Base-by-base conservation (phyloP, 257 asterid species). In the Solanum acaule region DNA sequence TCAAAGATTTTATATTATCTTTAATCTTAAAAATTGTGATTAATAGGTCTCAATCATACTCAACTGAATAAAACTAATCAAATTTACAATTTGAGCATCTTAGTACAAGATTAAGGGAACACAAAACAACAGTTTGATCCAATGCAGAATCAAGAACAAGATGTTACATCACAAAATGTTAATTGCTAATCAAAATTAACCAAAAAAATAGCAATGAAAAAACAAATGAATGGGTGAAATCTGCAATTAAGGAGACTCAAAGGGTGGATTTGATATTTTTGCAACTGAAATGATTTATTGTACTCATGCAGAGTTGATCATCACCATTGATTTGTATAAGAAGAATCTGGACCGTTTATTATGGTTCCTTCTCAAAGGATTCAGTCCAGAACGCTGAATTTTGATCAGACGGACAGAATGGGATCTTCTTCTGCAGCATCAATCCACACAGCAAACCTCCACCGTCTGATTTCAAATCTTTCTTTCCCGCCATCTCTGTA, bases 371-470 rank as follows among this genome's bases (percentile, higher is more conserved):
- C 25, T 92, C 92, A 3, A 81, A 87, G 16, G 95, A 87, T 59
- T 93, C 92, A 5, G 84, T 91, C 95, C 96, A 93, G 78, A 86
- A 83, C 79, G 89, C 89, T 31, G 92, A 92, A 92, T 94, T 93
- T 90, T 89, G 95, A 91, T 90, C 93, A 6, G 95, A 93, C 93
- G 95, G 93, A 88, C 94, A 92, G 61, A 91, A 90, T 20, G 93
- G 94, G 6, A 92, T 89, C 94, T 89, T 94, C 91, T 91, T 93
- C 91, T 94, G 95, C 87, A 89, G 86, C 92, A 92, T 29, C 89
- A 95, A 88, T 10, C 99, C 98, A 75, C 98, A 96, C 23, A 96
- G 92, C 94, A 91, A 70, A 35, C 95, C 95, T 31, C 93, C 93
- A 75, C 93, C 94, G 91, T 88, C 88, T 0, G 95, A 87, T 90